Base-by-base conservation (phyloP, 1,284 basidiomycete genomes). In the Vanrija sp. region DNA sequence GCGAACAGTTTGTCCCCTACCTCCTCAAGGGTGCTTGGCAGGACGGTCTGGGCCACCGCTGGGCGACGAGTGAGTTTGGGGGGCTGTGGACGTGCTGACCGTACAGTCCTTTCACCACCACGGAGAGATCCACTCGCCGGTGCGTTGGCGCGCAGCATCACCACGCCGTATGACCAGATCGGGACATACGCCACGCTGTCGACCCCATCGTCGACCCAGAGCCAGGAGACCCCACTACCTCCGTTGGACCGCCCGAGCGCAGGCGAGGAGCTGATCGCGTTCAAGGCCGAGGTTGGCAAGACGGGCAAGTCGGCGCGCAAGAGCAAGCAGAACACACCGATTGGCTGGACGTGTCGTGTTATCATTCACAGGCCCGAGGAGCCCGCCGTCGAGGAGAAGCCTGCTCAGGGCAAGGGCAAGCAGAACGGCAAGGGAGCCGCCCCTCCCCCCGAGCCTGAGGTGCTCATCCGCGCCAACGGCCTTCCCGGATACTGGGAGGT, bases 1-100 rank as follows among this genome's bases (percentile, higher is more conserved):
- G 86, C 51, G 88, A 93, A 71, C 90, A 94, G 62, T 89, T 94
- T 65, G 75, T 95, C 7, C 91, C 91, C 0, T 94, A 90, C 89
- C 72, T 94, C 44, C 87, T 89, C 76, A 91, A 90, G 72, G 79
- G 88, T 7, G 87, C 88, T 58, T 91, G 91, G 71, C 75, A 79
- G 59, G 62, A 64, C 29, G 67, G 69, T 6, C 59, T 78, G 4
- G 65, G 63, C 1, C 53, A 62, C 18, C 49, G 60, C 43, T 79
- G 76, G 75, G 58, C 63, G 3, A 53, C 61, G 0, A 68, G 77
- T 77, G 52, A 62, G 75, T 66, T 1, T 39, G 19, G 43, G 19
- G 43, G 21, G 10, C 26, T 8, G 16, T 12, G 3, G 3, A n/a
- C 19, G 3, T 23, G 21, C 57, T 63, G 16, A 51, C 38, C 10